Base-by-base conservation (phyloP, 2,329 filamentous ascomycete species). In the Alternaria postmessia region DNA sequence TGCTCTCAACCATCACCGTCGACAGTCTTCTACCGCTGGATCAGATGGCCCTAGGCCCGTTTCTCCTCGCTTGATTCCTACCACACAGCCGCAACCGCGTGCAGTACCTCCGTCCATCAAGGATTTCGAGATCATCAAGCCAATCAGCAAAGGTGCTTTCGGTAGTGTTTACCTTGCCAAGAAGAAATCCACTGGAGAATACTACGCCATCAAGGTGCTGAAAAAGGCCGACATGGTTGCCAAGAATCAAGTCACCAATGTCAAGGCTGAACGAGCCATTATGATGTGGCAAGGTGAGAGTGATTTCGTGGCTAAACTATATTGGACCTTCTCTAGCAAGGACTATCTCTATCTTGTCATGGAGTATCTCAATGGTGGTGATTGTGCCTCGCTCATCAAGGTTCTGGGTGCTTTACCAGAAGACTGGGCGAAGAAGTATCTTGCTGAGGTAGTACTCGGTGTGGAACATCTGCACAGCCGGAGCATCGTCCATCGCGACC, bases 231-330 rank as follows among this genome's bases (percentile, higher is more conserved):
- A 99, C 83, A 99, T 99, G 95, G 93, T 99, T 64, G 95, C 95
- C 63, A 99, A 99, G 81, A 99, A 99, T 77, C 95, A 99, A 77
- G 94, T 99, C 69, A 97, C 95, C 68, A 99, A 99, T 74, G 95
- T 99, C 73, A 98, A 99, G 80, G 95, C 96, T 8, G 95, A 99
- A 80, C 88, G 95, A 67, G 96, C 96, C 22, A 99, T 99, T 75
- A 98, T 99, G 95, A 99, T 99, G 95, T 98, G 95, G 92, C 95
- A 99, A 81, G 95, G 95, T 22, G 93, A 98, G 79, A 99, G 96
- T 77, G 95, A 99, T 61, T 99, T 99, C 77, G 95, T 99, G 59
- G 95, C 95, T 26, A 99, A 99, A 81, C 86, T 99, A 12, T 99
- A 98, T 81, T 99, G 96, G 96, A 99, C 95, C 0, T 99, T 99